A percentile compares a stretch with the other conserved stretches of the same genome.
Conservation (phyloP, 169 alveolate species). For the Plasmodium ovale region DNA sequence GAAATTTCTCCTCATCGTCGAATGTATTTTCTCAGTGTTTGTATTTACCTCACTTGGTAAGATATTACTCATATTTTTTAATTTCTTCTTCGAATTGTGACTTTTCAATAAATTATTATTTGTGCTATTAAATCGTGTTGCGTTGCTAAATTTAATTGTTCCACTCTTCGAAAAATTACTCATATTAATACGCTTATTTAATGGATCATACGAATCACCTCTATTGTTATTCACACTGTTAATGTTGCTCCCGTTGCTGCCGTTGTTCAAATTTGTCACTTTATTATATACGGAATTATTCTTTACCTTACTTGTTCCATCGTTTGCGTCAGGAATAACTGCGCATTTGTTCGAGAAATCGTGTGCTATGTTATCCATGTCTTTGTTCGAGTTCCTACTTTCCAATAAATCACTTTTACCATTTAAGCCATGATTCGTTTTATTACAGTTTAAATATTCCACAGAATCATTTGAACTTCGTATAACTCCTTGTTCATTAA, state of each 20-base stretch:
- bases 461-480: neutral
- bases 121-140: neutral
- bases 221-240: neutral
- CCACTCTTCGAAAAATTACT: neutral
- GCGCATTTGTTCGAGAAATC: too few species aligned
- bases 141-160: neutral
- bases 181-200: neutral
- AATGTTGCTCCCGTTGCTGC: too few species aligned
- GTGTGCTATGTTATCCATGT: too few species aligned
- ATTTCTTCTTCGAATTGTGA: neutral
- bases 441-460: neutral
- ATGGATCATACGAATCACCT: neutral
- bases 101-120: constrained; percentile 10
- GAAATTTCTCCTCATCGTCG: constrained; percentile 1
- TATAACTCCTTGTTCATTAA: neutral
- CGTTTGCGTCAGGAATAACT: too few species aligned
- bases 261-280: too few species aligned
- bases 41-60: neutral
- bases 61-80: neutral
- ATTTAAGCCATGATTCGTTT: neutral
- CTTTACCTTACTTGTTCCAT: too few species aligned
- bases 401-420: neutral
- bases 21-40: neutral
- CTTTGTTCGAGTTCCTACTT: too few species aligned
- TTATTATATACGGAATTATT: too few species aligned